These are phyloP conservation scores for Penicillium herquei DNA, from an alignment of 495 filamentous ascomycete genomes.

Conservation along the genomic window DNA sequence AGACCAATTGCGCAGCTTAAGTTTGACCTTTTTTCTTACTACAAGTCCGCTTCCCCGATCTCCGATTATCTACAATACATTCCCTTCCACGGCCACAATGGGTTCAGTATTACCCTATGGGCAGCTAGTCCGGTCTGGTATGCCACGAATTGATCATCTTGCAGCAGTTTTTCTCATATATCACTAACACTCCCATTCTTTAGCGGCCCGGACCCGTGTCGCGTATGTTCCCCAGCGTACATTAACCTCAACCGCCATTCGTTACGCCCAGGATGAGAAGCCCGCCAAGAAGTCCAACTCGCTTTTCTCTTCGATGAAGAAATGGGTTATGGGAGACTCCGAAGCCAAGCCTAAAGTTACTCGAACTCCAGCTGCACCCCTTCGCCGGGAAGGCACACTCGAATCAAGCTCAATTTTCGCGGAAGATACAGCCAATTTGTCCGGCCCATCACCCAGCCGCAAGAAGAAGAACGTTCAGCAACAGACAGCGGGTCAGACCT, in stretches of 20 bases:
- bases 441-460: slow-evolving; percentile 30
- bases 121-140: slow-evolving; percentile 43
- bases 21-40: slow-evolving; percentile 34
- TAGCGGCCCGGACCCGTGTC: slow-evolving; percentile 37
- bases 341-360: slow-evolving; percentile 28
- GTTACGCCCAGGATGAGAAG: slow-evolving; percentile 29
- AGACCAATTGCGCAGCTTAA: slow-evolving; percentile 25
- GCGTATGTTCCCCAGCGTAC: slow-evolving; percentile 42
- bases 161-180: too few species aligned
- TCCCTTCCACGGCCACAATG: slow-evolving; percentile 38
- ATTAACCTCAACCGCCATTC: slow-evolving; percentile 33
- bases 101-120: slow-evolving; percentile 37
- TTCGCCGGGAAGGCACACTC: slow-evolving; percentile 35
- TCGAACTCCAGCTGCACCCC: slow-evolving; percentile 29
- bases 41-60: slow-evolving; percentile 1
- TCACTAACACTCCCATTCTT: slow-evolving; percentile 3
- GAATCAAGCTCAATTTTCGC: slow-evolving; percentile 45
- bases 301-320: slow-evolving; percentile 36
- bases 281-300: slow-evolving; percentile 11
- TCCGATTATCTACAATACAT: slow-evolving; percentile 8
- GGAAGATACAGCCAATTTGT: slow-evolving; percentile 29
- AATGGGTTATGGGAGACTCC: slow-evolving; percentile 34
- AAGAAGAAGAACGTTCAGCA: slow-evolving; percentile 18
- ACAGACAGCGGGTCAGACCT: slow-evolving; percentile 4
- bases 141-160: slow-evolving; percentile 1